Conservation (phyloP, 2,329 filamentous ascomycete genomes). For the Colletotrichum gigasporum region DNA sequence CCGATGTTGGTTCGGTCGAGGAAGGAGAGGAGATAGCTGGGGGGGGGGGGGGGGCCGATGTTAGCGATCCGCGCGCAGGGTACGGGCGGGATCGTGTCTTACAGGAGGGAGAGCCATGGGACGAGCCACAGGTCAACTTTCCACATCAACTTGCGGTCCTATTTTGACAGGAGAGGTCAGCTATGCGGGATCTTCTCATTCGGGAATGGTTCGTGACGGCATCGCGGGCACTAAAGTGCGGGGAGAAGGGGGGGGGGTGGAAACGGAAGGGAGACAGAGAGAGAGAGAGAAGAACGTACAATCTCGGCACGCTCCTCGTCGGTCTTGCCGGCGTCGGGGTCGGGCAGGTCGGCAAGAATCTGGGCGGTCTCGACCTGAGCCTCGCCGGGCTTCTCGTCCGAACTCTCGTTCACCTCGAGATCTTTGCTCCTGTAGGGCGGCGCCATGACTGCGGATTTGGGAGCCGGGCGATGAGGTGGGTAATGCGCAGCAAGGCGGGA, state of each 20-base stretch:
- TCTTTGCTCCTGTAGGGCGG: constrained; percentile 22
- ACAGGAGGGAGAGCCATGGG: constrained; percentile 58
- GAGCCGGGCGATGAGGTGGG: background rate
- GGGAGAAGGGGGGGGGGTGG: background rate
- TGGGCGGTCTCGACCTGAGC: constrained; percentile 39
- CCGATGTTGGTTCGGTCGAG: constrained; percentile 40
- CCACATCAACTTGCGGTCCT: constrained; percentile 71
- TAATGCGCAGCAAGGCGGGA: background rate
- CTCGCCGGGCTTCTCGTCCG: constrained; percentile 25
- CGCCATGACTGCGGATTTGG: constrained; percentile 22
- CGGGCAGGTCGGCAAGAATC: constrained; percentile 41
- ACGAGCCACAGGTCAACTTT: constrained; percentile 70
- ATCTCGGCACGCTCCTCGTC: constrained; percentile 69
- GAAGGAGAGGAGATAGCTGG: constrained; percentile 39
- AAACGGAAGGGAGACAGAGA: too few species aligned
- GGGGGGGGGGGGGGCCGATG: background rate
- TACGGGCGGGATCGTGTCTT: background rate
- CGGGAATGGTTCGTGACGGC: too few species aligned
- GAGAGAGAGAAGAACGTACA: too few species aligned
- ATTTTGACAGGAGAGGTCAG: background rate
- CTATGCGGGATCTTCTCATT: background rate
- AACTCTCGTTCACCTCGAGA: constrained; percentile 25
- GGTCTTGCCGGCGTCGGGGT: constrained; percentile 69
- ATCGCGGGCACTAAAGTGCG: too few species aligned
- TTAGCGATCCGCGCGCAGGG: too few species aligned